phyloP scores from a whole-genome alignment of 2,329 filamentous ascomycete genomes.

The Tolypocladium inflatum region DNA sequence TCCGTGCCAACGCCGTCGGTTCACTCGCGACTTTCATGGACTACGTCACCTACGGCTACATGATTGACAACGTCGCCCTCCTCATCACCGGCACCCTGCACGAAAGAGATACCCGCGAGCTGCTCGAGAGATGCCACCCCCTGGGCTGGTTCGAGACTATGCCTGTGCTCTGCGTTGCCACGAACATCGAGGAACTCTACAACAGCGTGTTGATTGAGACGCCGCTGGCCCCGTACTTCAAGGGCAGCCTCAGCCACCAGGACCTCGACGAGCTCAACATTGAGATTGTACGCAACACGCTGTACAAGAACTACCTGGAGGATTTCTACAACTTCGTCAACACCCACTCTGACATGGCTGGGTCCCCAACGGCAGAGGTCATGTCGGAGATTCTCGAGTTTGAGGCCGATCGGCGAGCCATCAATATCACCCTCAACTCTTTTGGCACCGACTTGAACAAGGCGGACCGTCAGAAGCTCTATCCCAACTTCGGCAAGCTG shows the following conservation, averaged over 20 bases:
- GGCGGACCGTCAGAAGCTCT: conserved; percentile 89
- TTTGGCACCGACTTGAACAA: conserved; percentile 96
- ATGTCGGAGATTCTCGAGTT: conserved; percentile 97
- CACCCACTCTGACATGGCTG: conserved; percentile 73
- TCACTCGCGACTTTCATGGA: conserved; percentile 93
- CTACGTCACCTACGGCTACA: conserved; percentile 97
- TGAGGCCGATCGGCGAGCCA: conserved; percentile 89
- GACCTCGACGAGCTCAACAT: conserved; percentile 98
- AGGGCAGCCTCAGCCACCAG: conserved; percentile 89
- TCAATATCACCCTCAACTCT: conserved; percentile 98
- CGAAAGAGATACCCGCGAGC: conserved; percentile 91
- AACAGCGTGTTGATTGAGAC: conserved; percentile 97
- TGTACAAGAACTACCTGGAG: conserved; percentile 99
- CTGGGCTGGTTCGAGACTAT: conserved; percentile 99
- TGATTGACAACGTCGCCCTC: conserved; percentile 98
- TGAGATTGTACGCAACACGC: conserved; percentile 94
- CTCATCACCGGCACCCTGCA: conserved; percentile 96
- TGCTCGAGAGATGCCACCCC: conserved; percentile 91
- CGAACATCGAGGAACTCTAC: conserved; percentile 97
- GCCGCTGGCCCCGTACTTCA: conserved; percentile 92
- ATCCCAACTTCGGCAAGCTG: conserved; percentile 81
- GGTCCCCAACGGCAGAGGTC: conserved; percentile 83
- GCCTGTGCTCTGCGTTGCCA: conserved; percentile 94
- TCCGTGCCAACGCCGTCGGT: conserved; percentile 87
- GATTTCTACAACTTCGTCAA: conserved; percentile 96